phyloP scores from a whole-genome alignment of 768 basidiomycete genomes.

The Calocera cornea region DNA sequence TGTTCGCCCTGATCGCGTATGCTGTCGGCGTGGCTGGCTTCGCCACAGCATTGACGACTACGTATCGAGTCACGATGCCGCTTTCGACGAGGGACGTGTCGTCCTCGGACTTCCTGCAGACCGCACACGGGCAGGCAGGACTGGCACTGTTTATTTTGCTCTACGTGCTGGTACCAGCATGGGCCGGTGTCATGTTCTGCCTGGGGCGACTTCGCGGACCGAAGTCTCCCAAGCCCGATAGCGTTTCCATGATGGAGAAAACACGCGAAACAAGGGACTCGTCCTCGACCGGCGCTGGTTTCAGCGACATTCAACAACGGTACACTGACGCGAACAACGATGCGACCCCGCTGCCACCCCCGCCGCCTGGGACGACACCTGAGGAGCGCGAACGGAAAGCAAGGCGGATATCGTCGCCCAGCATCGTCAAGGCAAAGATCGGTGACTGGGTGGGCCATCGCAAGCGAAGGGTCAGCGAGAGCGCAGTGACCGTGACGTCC shows the following conservation, averaged over 20 bases:
- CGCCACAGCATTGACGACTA: conserved; percentile 43
- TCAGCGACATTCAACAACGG: not conserved
- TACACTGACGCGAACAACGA: not conserved
- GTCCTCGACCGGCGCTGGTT: not conserved
- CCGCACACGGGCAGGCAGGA: conserved; percentile 51
- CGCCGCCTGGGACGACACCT: not conserved
- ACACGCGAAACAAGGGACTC: not conserved
- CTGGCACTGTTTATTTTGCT: conserved; percentile 49
- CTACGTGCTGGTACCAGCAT: conserved; percentile 28
- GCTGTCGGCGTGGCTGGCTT: conserved; percentile 51
- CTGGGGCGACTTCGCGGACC: not conserved
- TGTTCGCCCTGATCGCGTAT: conserved; percentile 38
- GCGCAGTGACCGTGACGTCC: not conserved
- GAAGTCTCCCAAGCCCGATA: not conserved
- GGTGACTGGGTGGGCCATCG: not conserved
- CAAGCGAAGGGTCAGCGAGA: not conserved
- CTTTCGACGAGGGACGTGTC: conserved; percentile 22
- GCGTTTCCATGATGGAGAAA: not conserved
- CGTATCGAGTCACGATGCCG: conserved; percentile 8
- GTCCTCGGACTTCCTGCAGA: conserved; percentile 33
- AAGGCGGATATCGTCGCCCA: not conserved
- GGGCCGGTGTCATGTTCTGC: not conserved
- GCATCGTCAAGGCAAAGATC: not conserved
- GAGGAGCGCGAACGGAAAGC: not conserved
- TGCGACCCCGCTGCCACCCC: not conserved